Conservation (phyloP, 2,329 filamentous ascomycete species). For the Fusarium sp. region DNA sequence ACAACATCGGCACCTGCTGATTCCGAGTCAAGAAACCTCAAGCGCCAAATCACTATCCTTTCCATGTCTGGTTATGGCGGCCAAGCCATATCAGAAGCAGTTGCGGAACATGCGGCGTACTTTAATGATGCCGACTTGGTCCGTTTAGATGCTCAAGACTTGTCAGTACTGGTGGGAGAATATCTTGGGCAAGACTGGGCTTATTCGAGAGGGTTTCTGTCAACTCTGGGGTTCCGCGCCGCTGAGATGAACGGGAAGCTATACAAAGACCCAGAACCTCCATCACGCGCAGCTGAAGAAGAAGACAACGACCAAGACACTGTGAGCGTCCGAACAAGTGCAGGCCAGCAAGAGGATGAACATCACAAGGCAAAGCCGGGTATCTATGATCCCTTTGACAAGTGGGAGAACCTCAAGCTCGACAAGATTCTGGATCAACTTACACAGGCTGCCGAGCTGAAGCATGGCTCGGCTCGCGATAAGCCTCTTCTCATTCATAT, state of each 20-base stretch:
- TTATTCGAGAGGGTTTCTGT: slow-evolving; percentile 57
- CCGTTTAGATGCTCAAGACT: slow-evolving; percentile 70
- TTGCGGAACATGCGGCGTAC: slow-evolving; percentile 69
- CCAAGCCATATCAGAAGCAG: slow-evolving; percentile 50
- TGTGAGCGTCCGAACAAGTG: slow-evolving; percentile 42
- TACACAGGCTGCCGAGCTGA: slow-evolving; percentile 56
- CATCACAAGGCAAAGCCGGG: slow-evolving; percentile 54
- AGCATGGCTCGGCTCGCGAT: slow-evolving; percentile 44
- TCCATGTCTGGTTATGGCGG: slow-evolving; percentile 52
- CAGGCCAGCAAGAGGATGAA: slow-evolving; percentile 53
- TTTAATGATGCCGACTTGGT: slow-evolving; percentile 71
- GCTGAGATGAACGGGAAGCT: slow-evolving; percentile 63
- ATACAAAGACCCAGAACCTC: slow-evolving; percentile 56
- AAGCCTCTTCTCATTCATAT: slow-evolving; percentile 75
- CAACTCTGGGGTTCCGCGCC: slow-evolving; percentile 64
- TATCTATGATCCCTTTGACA: slow-evolving; percentile 50
- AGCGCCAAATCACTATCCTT: slow-evolving; percentile 51
- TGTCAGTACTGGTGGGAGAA: slow-evolving; percentile 72
- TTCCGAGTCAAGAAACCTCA: slow-evolving; percentile 47
- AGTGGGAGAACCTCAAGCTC: slow-evolving; percentile 70
- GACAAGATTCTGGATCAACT: slow-evolving; percentile 64
- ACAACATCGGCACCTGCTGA: slow-evolving; percentile 39
- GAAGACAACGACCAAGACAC: slow-evolving; percentile 50
- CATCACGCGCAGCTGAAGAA: slow-evolving; percentile 40
- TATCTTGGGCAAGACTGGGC: slow-evolving; percentile 71